A percentile compares a stretch with the other conserved stretches of the same genome.
These are phyloP conservation scores for Aureobasidium sp. DNA, from an alignment of 2,329 filamentous ascomycete genomes.

Conservation along the genomic window DNA sequence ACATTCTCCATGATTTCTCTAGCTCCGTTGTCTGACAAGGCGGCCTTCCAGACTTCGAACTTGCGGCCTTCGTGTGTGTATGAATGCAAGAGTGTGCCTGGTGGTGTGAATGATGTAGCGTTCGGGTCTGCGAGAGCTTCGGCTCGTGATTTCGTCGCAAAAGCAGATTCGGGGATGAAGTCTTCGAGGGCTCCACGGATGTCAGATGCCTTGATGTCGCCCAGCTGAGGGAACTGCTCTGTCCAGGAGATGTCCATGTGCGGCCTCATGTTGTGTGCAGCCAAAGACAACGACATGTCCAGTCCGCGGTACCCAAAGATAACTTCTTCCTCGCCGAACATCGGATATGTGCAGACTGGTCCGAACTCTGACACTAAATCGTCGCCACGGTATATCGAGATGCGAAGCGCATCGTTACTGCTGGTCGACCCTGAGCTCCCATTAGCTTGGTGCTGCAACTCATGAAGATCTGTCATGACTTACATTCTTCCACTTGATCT, in stretches of 20 bases:
- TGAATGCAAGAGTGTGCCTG: conserved; percentile 62
- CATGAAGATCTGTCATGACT: background rate
- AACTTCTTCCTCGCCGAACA: conserved; percentile 87
- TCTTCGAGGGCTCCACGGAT: conserved; percentile 57
- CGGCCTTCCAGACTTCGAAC: conserved; percentile 82
- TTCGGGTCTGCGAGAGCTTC: conserved; percentile 28
- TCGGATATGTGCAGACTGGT: conserved; percentile 80
- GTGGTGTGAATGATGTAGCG: conserved; percentile 59
- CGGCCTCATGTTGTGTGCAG: conserved; percentile 69
- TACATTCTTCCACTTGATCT: conserved; percentile 19
- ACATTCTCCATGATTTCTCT: conserved; percentile 69
- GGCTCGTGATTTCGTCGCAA: conserved; percentile 16
- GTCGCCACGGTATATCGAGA: conserved; percentile 52
- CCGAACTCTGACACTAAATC: conserved; percentile 61
- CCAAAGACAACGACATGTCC: conserved; percentile 64
- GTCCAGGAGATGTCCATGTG: conserved; percentile 64
- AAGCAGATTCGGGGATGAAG: conserved; percentile 55
- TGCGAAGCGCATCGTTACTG: conserved; percentile 55
- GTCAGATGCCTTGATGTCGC: conserved; percentile 63
- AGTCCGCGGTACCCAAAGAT: conserved; percentile 87
- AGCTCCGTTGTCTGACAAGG: conserved; percentile 61
- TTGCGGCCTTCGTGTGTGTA: conserved; percentile 56
- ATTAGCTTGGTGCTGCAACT: background rate
- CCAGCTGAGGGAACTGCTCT: conserved; percentile 63
- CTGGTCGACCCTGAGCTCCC: conserved; percentile 44